Percentiles rank a stretch among this genome's conserved stretches.
phyloP scores from a whole-genome alignment of 441 rosid species.

The Corymbia citriodora region DNA sequence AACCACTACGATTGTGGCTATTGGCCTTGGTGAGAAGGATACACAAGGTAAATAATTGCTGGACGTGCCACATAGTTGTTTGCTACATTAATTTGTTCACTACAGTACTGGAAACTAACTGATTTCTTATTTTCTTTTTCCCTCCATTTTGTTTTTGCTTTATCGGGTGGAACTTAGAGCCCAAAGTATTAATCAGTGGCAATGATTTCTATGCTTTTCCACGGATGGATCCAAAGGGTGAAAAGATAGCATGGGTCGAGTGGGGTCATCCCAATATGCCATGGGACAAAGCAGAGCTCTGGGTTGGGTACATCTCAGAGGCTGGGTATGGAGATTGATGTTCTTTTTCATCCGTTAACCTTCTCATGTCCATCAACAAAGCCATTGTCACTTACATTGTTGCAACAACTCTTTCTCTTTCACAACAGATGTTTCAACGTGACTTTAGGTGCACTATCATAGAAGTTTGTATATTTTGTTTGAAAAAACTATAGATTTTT shows the following conservation, averaged over 20 bases:
- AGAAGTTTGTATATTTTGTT: neutral
- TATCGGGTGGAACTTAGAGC: conserved; percentile 32
- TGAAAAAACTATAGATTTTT: neutral
- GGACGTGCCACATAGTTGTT: neutral
- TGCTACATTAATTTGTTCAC: neutral
- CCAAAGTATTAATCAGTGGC: conserved; percentile 59
- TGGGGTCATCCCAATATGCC: conserved; percentile 96
- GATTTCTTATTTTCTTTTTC: neutral
- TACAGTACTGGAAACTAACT: neutral
- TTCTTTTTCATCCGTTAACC: neutral
- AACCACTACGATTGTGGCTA: conserved; percentile 46
- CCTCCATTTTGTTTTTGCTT: neutral
- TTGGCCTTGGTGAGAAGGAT: conserved; percentile 30
- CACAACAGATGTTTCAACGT: neutral
- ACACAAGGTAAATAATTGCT: conserved; percentile 39
- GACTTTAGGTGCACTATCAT: neutral
- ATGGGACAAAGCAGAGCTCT: conserved; percentile 85
- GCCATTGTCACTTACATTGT: neutral
- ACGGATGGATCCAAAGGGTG: conserved; percentile 67
- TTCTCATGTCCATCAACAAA: neutral
- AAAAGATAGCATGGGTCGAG: conserved; percentile 77
- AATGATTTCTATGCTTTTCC: conserved; percentile 93
- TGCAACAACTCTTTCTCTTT: neutral
- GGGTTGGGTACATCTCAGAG: conserved; percentile 83
- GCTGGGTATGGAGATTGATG: conserved; percentile 37